A percentile compares a stretch with the other conserved stretches of the same genome.
Evolutionary conservation across 2,329 filamentous ascomycete genomes (phyloP).

Genomic region (Pseudogymnoascus sp.): DNA sequence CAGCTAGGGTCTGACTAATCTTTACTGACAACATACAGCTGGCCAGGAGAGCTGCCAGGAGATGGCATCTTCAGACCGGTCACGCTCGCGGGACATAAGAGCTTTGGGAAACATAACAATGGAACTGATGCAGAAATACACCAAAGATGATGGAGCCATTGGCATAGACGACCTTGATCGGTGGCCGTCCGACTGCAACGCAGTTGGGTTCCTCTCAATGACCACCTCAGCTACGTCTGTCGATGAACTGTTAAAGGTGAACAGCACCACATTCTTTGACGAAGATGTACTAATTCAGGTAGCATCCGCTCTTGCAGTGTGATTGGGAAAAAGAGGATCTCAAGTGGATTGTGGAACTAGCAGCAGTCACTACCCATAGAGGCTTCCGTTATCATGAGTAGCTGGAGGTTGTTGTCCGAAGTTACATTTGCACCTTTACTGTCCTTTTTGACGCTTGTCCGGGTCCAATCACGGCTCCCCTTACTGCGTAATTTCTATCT

Average conservation of each 20-base stretch:
- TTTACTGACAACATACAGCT: constrained; percentile 3
- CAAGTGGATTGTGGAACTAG: neutral
- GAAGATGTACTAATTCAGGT: neutral
- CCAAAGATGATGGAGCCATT: constrained; percentile 25
- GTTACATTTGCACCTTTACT: neutral
- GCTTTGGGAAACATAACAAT: constrained; percentile 21
- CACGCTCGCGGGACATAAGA: neutral
- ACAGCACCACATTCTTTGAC: neutral
- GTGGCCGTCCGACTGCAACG: constrained; percentile 22
- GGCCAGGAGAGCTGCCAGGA: neutral
- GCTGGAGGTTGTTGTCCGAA: neutral
- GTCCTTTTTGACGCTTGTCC: neutral
- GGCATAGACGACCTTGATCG: constrained; percentile 25
- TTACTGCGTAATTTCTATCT: neutral
- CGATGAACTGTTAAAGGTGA: neutral
- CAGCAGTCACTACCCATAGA: neutral
- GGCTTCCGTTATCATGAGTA: neutral
- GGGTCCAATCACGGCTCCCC: neutral
- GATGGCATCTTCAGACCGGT: neutral
- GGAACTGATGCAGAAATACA: constrained; percentile 30
- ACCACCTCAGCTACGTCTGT: constrained; percentile 18
- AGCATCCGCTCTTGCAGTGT: constrained; percentile 6
- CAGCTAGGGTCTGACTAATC: neutral
- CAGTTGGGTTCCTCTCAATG: constrained; percentile 26
- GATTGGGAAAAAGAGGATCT: constrained; percentile 1